These are phyloP conservation scores for Lentinula raphanica DNA, from an alignment of 768 basidiomycete genomes.

Conservation along the genomic window DNA sequence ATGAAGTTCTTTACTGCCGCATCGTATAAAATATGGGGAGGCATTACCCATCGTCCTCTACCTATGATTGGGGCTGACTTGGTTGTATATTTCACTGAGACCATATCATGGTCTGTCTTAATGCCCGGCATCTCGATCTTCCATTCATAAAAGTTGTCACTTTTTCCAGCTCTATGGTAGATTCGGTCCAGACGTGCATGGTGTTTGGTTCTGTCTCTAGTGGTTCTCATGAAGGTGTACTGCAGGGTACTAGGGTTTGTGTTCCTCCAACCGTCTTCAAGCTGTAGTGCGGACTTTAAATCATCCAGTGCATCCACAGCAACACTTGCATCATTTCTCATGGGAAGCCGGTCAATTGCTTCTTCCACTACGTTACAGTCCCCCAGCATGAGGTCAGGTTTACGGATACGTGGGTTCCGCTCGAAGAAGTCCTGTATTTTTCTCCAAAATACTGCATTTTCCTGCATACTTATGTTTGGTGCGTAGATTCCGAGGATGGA, in stretches of 20 bases:
- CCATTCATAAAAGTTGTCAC: constrained; percentile 18
- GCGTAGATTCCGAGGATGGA: constrained; percentile 30
- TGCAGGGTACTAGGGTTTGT: constrained; percentile 14
- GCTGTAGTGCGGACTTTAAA: constrained; percentile 14
- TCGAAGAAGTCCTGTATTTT: constrained; percentile 11
- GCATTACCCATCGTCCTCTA: constrained; percentile 27
- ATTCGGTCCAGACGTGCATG: constrained; percentile 33
- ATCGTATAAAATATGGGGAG: constrained; percentile 16
- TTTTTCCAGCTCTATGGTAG: constrained; percentile 16
- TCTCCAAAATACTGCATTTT: constrained; percentile 28
- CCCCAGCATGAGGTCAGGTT: constrained; percentile 30
- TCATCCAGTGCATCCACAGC: background rate
- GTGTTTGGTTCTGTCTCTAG: background rate
- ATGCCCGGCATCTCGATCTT: constrained; percentile 16
- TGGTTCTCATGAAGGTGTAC: constrained; percentile 24
- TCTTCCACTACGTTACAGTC: constrained; percentile 42
- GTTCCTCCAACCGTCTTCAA: constrained; percentile 29
- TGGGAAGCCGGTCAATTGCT: constrained; percentile 30
- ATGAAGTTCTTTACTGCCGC: constrained; percentile 8
- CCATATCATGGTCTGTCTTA: constrained; percentile 27
- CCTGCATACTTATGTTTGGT: constrained; percentile 21
- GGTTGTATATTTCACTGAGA: constrained; percentile 17
- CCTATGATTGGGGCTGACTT: constrained; percentile 22
- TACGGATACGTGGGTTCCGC: constrained; percentile 6
- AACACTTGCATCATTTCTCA: background rate